A percentile compares a stretch with the other conserved stretches of the same genome.
These are phyloP conservation scores for Sanghuangporus baumii DNA, from an alignment of 1,284 basidiomycete genomes.

Conservation along the genomic window DNA sequence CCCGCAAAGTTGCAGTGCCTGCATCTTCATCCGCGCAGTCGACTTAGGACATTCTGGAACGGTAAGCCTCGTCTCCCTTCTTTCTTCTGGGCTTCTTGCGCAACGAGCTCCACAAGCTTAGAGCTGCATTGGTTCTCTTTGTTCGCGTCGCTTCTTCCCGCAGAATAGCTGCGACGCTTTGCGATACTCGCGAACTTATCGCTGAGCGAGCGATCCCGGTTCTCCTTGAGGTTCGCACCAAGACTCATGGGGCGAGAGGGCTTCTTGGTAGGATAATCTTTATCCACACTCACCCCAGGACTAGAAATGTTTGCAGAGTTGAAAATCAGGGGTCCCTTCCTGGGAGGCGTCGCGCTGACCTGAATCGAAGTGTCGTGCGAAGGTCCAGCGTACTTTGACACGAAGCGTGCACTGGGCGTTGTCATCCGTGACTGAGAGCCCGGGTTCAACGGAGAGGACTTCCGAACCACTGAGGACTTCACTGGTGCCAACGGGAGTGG, in stretches of 20 bases:
- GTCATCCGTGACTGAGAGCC: not conserved
- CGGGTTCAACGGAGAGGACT: not conserved
- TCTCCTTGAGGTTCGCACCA: conserved; percentile 1
- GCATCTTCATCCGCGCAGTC: conserved; percentile 5
- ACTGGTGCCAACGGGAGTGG: not conserved
- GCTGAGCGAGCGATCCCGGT: not conserved
- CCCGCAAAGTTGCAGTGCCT: not conserved
- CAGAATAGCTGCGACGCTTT: conserved; percentile 2
- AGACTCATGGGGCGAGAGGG: not conserved
- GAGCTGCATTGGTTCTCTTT: conserved; percentile 5
- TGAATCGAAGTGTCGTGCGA: not conserved
- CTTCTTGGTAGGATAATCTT: not conserved
- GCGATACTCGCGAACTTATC: not conserved
- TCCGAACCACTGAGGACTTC: not conserved
- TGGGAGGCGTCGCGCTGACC: not conserved
- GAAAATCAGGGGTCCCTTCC: not conserved
- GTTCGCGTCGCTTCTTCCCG: not conserved
- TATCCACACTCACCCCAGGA: not conserved
- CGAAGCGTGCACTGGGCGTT: not conserved
- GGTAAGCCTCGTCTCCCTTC: conserved; percentile 3
- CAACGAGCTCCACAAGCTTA: not conserved
- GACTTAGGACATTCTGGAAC: conserved; percentile 13
- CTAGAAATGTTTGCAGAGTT: not conserved
- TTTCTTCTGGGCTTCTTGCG: conserved; percentile 5
- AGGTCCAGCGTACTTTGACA: not conserved